Evolutionary conservation across 805 yeast species (phyloP), one percentile per base, ranked within the genome.

Genomic region (Nakazawaea holstii): DNA sequence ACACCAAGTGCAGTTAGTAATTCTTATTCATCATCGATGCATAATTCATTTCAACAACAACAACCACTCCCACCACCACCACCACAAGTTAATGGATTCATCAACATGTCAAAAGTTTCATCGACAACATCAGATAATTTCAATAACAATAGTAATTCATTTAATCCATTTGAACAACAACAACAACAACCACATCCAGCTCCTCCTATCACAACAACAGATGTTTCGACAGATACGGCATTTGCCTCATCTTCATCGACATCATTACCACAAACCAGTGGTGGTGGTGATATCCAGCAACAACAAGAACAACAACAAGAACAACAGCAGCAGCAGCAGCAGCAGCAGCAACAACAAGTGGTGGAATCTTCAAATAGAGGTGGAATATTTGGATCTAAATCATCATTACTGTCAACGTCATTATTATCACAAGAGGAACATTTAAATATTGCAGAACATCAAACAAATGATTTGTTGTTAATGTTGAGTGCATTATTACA

Each of bases 401-500:
- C 50, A 8, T 43, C 47, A 10, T 38, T 45, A 17, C 45, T 45
- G 27, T 50, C 53, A 6, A 51, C 53, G 3, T 48, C 46, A 17
- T 14, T 51, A 9, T 42, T 53, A n/a, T 32, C 47, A 8, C 44
- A 66, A 49, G 76, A 69, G 28, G 82, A 76, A 35, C 86, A 79
- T 55, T 67, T 84, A 52, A 85, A 89, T 59, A 87, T 92, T 41
- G 90, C 89, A 9, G 84, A 83, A 38, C 87, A 82, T 59, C 91
- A 96, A 1, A 89, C 87, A 1, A 80, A 82, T 49, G 92, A 87
- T 53, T 73, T 94, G 27, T 72, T 94, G 39, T 64, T 81, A 39
- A 92, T 94, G 97, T 73, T 92, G 44, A 80, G 96, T 17, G 84
- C 95, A 7, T 70, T 92, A 45, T 69, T 92, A 46, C 89, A 89